Conservation (phyloP, 2,329 filamentous ascomycete genomes). For the Aspergillus thermomutatus region DNA sequence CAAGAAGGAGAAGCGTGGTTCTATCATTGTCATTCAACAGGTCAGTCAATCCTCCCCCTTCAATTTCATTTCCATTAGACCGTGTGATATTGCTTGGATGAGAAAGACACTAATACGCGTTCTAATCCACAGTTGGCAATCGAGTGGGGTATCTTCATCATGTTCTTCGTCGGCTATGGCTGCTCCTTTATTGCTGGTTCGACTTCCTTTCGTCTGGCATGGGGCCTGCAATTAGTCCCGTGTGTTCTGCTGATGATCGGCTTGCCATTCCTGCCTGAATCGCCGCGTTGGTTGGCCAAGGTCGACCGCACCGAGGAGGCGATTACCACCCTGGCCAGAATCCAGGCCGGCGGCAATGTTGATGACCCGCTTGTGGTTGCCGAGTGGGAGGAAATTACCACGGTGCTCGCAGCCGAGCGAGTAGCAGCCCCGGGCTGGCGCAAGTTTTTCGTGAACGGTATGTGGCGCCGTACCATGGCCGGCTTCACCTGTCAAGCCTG, state of each 20-base stretch:
- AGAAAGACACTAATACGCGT: no score
- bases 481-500: constrained; percentile 57
- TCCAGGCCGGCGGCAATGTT: constrained; percentile 45
- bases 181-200: constrained; percentile 41
- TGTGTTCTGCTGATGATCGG: constrained; percentile 43
- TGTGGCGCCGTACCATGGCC: constrained; percentile 57
- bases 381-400: constrained; percentile 48
- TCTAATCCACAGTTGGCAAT: neutral
- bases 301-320: constrained; percentile 46
- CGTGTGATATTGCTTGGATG: no score
- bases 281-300: constrained; percentile 50
- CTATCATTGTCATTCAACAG: constrained; percentile 33
- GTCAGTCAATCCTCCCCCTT: no score
- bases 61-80: no score
- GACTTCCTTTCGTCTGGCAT: constrained; percentile 46
- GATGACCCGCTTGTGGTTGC: constrained; percentile 48
- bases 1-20: constrained; percentile 32
- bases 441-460: constrained; percentile 51
- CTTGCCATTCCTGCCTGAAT: constrained; percentile 46
- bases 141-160: constrained; percentile 44
- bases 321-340: constrained; percentile 42
- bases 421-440: constrained; percentile 37
- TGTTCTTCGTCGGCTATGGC: constrained; percentile 49
- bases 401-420: constrained; percentile 41
- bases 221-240: constrained; percentile 47